Base-by-base conservation (phyloP, 139 green algal species). In the Tetradesmus obliquus region DNA sequence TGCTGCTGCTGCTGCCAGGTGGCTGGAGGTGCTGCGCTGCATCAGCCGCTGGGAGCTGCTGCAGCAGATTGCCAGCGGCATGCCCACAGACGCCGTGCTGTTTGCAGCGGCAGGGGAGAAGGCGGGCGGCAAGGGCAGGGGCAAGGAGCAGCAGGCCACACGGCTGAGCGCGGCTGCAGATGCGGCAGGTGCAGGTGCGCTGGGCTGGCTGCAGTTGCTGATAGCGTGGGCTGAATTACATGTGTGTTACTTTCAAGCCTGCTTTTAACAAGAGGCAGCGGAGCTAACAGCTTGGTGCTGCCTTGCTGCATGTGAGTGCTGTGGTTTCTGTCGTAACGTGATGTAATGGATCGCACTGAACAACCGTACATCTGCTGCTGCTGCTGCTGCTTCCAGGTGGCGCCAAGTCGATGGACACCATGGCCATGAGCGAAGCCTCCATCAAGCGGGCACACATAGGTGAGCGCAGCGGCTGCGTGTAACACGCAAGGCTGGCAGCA, bases 41-140 rank as follows among this genome's bases (percentile, higher is more conserved):
- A 96, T 99, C 81, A 98, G 95, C 22, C 96, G 97, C 24, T 99
- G 97, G 94, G 98, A 99, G 93, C 95, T 99, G 91, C 94, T 99
- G 92, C 94, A 97, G 94, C 96, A 98, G 93, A 91, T 98, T 24
- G 93, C 95, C 3, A 95, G 96, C 76, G 97, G 98, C n/a, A 96
- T 96, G 82, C 96, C 96, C 51, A 97, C 96, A 10, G 98, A 99
- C 82, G 96, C 96, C 3, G 93, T 92, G n/a, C 94, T 99, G 19
- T 99, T 99, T 90, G 93, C 95, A 15, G 91, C 87, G 22, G 87
- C 84, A 32, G 82, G 90, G 10, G 90, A 93, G 9, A n/a, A 87
- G 24, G 58, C 53, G 45, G 3, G 10, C n/a, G 88, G 86, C 58
- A 84, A 90, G 84, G 76, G 53, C 19, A n/a, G 53, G 20, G n/a